A percentile compares a stretch with the other conserved stretches of the same genome.
Evolutionary conservation across 2,329 filamentous ascomycete genomes (phyloP).

Genomic region (Ustulina deusta): DNA sequence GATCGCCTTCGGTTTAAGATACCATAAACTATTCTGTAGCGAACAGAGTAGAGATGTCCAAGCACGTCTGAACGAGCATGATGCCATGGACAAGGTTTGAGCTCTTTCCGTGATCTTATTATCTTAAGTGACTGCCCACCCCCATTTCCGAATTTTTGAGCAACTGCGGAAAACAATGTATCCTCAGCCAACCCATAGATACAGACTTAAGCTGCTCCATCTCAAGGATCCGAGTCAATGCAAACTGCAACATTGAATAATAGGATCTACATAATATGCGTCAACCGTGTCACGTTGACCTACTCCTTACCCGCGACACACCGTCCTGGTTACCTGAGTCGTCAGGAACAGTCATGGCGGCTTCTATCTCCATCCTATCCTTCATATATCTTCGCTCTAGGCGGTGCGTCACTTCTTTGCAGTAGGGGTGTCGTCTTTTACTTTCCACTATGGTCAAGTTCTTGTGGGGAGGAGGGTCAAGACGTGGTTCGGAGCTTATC

Average conservation of each 20-base stretch:
- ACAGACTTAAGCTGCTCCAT: not conserved
- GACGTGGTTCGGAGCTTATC: too few species aligned
- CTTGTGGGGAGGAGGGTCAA: too few species aligned
- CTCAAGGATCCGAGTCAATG: not conserved
- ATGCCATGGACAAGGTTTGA: not conserved
- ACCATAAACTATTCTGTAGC: slow-evolving; percentile 20
- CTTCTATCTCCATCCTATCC: not conserved
- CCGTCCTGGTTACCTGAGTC: not conserved
- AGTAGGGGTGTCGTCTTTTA: too few species aligned
- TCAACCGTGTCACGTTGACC: not conserved
- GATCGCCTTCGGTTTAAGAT: slow-evolving; percentile 19
- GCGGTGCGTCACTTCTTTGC: too few species aligned
- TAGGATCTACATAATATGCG: not conserved
- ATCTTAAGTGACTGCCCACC: not conserved
- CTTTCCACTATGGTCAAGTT: too few species aligned
- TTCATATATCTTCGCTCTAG: not conserved
- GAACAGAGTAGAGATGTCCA: slow-evolving; percentile 8
- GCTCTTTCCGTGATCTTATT: not conserved
- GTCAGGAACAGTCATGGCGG: not conserved
- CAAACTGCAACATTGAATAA: not conserved
- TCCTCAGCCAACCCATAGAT: not conserved
- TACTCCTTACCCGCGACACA: not conserved
- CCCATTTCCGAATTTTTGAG: not conserved
- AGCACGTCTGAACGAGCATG: slow-evolving; percentile 9
- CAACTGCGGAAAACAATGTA: not conserved